Conservation (phyloP, 768 basidiomycete genomes). For the Agaricus blazei region DNA sequence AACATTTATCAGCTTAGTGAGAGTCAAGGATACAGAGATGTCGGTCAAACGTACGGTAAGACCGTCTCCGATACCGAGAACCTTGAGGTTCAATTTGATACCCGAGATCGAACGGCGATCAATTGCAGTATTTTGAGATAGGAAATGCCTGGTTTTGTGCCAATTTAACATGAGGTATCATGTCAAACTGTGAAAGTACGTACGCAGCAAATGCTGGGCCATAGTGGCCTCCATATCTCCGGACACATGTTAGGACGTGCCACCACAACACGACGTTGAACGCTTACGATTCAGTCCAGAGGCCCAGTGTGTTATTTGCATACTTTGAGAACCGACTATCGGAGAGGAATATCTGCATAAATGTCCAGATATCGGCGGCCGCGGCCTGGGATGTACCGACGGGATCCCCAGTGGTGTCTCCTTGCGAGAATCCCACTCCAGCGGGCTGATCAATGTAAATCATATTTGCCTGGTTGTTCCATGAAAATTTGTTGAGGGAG, state of each 20-base stretch:
- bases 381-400: conserved; percentile 51
- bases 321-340: conserved; percentile 50
- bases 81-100: conserved; percentile 48
- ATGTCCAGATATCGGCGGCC: conserved; percentile 54
- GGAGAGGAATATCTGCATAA: conserved; percentile 58
- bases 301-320: conserved; percentile 38
- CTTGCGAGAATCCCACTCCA: conserved; percentile 61
- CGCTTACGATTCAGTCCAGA: conserved; percentile 60
- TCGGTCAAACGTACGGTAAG: conserved; percentile 38
- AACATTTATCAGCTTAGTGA: too few species aligned
- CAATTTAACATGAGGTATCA: not conserved
- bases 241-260: not conserved
- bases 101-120: conserved; percentile 38
- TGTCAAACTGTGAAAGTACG: conserved; percentile 9
- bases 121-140: conserved; percentile 55
- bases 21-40: not conserved
- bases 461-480: conserved; percentile 54
- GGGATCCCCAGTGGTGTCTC: conserved; percentile 23
- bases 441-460: conserved; percentile 62
- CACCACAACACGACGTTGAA: not conserved
- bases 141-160: conserved; percentile 40
- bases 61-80: conserved; percentile 60
- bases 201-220: conserved; percentile 61
- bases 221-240: conserved; percentile 67
- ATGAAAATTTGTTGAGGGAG: conserved; percentile 47